Percentiles rank a stretch among this genome's conserved stretches.
These are phyloP conservation scores for Penicillium sumatraense DNA, from an alignment of 2,329 filamentous ascomycete genomes.

Conservation along the genomic window DNA sequence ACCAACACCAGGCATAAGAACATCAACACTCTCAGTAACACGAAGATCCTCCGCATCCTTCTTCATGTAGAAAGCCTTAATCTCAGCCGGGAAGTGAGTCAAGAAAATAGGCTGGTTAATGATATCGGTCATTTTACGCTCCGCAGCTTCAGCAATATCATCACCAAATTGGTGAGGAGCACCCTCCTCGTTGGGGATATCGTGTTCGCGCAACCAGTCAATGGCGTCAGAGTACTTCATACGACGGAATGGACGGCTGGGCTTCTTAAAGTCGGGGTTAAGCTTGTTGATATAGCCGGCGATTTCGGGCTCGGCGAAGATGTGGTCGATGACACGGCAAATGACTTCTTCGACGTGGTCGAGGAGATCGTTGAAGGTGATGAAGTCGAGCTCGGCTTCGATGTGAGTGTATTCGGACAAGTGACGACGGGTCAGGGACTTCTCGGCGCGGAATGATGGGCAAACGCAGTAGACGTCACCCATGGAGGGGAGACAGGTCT, in stretches of 20 bases:
- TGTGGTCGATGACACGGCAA: slow-evolving; percentile 80
- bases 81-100: slow-evolving; percentile 94
- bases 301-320: slow-evolving; percentile 73
- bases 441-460: slow-evolving; percentile 98
- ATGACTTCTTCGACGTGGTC: slow-evolving; percentile 85
- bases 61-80: slow-evolving; percentile 99
- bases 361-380: slow-evolving; percentile 87
- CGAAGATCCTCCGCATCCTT: slow-evolving; percentile 77
- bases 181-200: slow-evolving; percentile 91
- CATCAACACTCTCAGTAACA: slow-evolving; percentile 91
- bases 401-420: slow-evolving; percentile 96
- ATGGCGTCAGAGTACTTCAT: slow-evolving; percentile 97
- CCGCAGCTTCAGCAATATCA: slow-evolving; percentile 96
- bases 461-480: slow-evolving; percentile 98
- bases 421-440: slow-evolving; percentile 91
- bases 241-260: slow-evolving; percentile 83
- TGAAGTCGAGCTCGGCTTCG: slow-evolving; percentile 95
- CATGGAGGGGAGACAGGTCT: slow-evolving; percentile 87
- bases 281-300: slow-evolving; percentile 77
- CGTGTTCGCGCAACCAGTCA: slow-evolving; percentile 86
- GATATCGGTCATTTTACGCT: slow-evolving; percentile 94
- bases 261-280: slow-evolving; percentile 87
- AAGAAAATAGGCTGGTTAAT: slow-evolving; percentile 96
- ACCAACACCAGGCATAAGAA: slow-evolving; percentile 87
- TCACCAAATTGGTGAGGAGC: slow-evolving; percentile 90